Conservation (phyloP, 352 stramenopile genomes). For the Pythium myriotylum region DNA sequence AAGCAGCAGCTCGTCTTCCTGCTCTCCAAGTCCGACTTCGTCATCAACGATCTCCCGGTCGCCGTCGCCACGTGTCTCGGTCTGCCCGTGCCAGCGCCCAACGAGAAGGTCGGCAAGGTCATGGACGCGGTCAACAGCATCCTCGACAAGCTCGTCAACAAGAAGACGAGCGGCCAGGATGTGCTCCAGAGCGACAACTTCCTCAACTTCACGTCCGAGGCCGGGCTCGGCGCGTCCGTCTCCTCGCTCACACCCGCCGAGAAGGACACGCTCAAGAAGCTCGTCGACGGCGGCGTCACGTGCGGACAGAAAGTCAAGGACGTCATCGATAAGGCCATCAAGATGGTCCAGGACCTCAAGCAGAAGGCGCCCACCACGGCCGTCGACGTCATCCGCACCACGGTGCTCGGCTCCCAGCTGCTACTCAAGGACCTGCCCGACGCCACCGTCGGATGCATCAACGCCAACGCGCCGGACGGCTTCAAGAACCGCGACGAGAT, state of each 20-base stretch:
- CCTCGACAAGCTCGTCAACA: conserved; percentile 30
- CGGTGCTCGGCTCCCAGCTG: conserved; percentile 43
- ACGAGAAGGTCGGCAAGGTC: conserved; percentile 39
- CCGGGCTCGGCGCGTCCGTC: too few species aligned
- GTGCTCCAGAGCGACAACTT: too few species aligned
- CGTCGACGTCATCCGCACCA: conserved; percentile 44
- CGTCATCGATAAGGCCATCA: conserved; percentile 36
- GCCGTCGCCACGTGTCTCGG: conserved; percentile 50
- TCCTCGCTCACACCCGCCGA: conserved; percentile 2
- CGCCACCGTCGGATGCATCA: conserved; percentile 47
- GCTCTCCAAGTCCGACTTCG: conserved; percentile 57
- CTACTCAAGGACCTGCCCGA: conserved; percentile 50
- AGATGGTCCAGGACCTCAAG: conserved; percentile 45
- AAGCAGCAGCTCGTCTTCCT: conserved; percentile 49
- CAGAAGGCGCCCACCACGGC: conserved; percentile 29
- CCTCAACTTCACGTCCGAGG: too few species aligned
- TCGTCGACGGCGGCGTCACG: not conserved
- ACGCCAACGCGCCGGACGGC: not conserved
- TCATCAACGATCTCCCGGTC: conserved; percentile 49
- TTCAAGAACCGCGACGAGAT: conserved; percentile 39
- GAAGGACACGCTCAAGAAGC: not conserved
- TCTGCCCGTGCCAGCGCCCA: conserved; percentile 21
- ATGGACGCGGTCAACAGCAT: conserved; percentile 28
- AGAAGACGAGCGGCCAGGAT: too few species aligned
- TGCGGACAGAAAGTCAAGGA: not conserved